Conservation (phyloP, 352 stramenopile genomes). For the Phytopythium chamaehyphon region DNA sequence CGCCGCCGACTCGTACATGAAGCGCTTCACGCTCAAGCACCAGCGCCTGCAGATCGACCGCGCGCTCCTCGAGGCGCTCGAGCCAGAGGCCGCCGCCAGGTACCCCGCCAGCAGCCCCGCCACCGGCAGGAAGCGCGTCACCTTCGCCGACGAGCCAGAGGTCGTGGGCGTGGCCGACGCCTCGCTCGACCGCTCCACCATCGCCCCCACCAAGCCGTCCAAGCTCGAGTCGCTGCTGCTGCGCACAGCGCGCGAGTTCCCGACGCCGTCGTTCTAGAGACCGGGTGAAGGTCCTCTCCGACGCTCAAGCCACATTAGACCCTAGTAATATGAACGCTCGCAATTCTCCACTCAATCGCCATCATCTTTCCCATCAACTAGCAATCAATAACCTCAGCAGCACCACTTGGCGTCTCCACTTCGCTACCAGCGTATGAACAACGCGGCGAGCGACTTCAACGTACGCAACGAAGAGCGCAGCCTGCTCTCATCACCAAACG, state of each 20-base stretch:
- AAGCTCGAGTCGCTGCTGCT: slow-evolving; percentile 82
- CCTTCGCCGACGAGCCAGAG: slow-evolving; percentile 55
- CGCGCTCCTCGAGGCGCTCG: slow-evolving; percentile 70
- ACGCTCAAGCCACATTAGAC: background rate
- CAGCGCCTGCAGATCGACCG: slow-evolving; percentile 83
- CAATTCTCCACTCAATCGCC: too few species aligned
- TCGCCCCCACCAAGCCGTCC: slow-evolving; percentile 68
- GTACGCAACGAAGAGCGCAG: too few species aligned
- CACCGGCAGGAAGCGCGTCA: slow-evolving; percentile 44
- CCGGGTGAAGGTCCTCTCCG: background rate
- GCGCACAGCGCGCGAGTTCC: slow-evolving; percentile 80
- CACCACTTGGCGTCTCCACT: too few species aligned
- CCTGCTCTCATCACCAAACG: too few species aligned
- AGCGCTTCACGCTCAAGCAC: slow-evolving; percentile 86
- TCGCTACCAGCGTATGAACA: too few species aligned
- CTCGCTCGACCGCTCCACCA: slow-evolving; percentile 70
- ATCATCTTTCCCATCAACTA: too few species aligned
- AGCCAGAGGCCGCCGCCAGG: slow-evolving; percentile 12
- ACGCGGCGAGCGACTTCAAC: too few species aligned
- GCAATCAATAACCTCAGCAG: too few species aligned
- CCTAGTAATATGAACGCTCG: background rate
- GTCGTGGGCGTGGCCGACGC: slow-evolving; percentile 73
- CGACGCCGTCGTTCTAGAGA: slow-evolving; percentile 62
- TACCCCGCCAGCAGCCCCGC: background rate
- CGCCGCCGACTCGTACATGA: slow-evolving; percentile 85